Conservation (phyloP, 352 stramenopile species). For the Phytopythium litorale region DNA sequence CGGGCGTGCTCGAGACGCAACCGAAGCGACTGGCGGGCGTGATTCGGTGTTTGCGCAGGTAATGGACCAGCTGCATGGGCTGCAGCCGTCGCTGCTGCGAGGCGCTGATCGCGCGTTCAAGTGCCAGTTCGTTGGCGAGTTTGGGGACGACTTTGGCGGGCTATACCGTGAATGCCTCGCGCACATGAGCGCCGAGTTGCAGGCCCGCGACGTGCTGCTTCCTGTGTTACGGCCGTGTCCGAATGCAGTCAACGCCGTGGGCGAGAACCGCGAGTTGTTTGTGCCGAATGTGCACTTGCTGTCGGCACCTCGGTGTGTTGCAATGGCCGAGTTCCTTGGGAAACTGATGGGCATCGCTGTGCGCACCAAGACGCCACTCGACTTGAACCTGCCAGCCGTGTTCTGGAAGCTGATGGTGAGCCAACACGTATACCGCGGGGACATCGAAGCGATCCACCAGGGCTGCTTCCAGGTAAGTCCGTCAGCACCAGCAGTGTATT, state of each 20-base stretch:
- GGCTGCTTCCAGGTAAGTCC: slow-evolving; percentile 60
- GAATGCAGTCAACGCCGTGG: slow-evolving; percentile 81
- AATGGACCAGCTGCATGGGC: slow-evolving; percentile 80
- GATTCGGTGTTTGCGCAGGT: slow-evolving; percentile 85
- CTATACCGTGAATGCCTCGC: slow-evolving; percentile 88
- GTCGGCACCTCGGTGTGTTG: slow-evolving; percentile 42
- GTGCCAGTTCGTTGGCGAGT: slow-evolving; percentile 90
- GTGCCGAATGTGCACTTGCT: slow-evolving; percentile 69
- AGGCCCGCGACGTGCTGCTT: slow-evolving; percentile 64
- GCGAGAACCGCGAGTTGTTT: slow-evolving; percentile 88
- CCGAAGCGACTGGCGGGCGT: slow-evolving; percentile 47
- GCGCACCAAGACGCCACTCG: slow-evolving; percentile 91
- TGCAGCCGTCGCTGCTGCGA: slow-evolving; percentile 83
- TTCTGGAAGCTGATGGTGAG: slow-evolving; percentile 93
- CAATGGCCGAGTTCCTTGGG: slow-evolving; percentile 93
- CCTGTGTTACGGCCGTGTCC: slow-evolving; percentile 86
- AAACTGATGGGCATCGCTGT: slow-evolving; percentile 94
- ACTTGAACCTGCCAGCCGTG: slow-evolving; percentile 87
- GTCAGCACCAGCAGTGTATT: not conserved
- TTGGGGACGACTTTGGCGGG: slow-evolving; percentile 88
- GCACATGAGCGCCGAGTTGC: slow-evolving; percentile 85
- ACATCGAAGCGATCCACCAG: slow-evolving; percentile 84
- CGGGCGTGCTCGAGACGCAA: slow-evolving; percentile 62
- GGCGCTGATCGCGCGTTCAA: slow-evolving; percentile 89
- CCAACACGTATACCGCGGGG: slow-evolving; percentile 63